These are phyloP conservation scores for Mortierella sp. DNA, from an alignment of 371 early-diverging fungal genomes.

Conservation along the genomic window DNA sequence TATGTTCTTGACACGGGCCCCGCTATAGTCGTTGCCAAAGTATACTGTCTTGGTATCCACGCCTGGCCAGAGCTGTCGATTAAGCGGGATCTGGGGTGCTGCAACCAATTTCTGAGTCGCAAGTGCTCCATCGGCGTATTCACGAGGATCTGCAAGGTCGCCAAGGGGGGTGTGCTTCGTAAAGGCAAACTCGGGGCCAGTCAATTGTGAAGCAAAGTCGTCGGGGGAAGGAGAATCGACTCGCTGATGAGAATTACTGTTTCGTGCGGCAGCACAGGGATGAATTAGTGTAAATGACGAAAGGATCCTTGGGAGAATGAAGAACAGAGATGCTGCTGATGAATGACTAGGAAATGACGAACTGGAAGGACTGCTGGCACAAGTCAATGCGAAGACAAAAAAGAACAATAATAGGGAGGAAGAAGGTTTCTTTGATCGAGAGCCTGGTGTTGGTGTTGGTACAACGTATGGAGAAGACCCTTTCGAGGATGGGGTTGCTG, in stretches of 20 bases:
- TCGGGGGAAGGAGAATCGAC: constrained; percentile 45
- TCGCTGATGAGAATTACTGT: constrained; percentile 26
- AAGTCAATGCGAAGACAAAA: too few species aligned
- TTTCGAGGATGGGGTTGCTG: too few species aligned
- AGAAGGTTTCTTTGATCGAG: too few species aligned
- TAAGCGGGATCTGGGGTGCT: constrained; percentile 33
- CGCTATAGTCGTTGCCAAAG: constrained; percentile 36
- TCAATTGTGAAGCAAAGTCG: constrained; percentile 16
- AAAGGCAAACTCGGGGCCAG: constrained; percentile 31
- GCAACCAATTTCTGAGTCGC: constrained; percentile 45
- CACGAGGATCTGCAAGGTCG: constrained; percentile 13
- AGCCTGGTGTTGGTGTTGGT: background rate
- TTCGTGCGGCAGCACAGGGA: too few species aligned
- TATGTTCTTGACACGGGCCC: constrained; percentile 22
- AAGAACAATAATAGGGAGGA: too few species aligned
- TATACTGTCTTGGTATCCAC: constrained; percentile 39
- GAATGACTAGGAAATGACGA: too few species aligned
- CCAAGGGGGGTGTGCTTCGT: constrained; percentile 38
- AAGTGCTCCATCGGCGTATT: constrained; percentile 37
- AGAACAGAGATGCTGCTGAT: too few species aligned
- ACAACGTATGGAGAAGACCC: background rate
- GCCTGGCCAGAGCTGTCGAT: constrained; percentile 41
- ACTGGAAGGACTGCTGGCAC: too few species aligned
- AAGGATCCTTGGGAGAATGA: too few species aligned
- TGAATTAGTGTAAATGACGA: too few species aligned